Evolutionary conservation across 179 eudicot genomes (phyloP).

Genomic region (Sideroxylon spinosum): DNA sequence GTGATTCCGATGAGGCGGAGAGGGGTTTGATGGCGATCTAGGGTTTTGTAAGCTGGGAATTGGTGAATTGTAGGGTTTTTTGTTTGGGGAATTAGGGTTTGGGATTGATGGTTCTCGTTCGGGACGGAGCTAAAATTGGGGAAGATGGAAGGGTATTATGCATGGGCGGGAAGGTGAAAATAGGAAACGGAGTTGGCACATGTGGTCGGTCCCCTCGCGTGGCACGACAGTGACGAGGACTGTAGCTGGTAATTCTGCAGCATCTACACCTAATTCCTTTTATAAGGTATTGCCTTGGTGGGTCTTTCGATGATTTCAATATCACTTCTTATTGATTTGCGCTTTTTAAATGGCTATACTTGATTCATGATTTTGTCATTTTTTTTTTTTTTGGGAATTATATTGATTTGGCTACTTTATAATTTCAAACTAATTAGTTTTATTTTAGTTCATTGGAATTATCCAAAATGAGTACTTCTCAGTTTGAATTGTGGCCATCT

Average conservation of each 20-base stretch:
- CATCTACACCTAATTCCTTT: slow-evolving; percentile 26
- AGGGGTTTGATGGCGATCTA: slow-evolving; percentile 17
- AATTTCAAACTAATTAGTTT: background rate
- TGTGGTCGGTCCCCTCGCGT: slow-evolving; percentile 39
- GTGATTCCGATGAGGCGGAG: background rate
- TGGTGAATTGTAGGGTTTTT: slow-evolving; percentile 20
- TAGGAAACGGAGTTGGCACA: slow-evolving; percentile 46
- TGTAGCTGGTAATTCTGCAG: slow-evolving; percentile 30
- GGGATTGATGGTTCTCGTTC: slow-evolving; percentile 35
- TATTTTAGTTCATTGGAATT: background rate
- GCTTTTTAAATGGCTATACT: background rate
- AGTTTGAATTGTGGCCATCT: background rate
- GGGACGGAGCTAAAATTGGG: slow-evolving; percentile 34
- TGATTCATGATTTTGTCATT: background rate
- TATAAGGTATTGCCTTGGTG: slow-evolving; percentile 33
- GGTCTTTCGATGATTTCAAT: slow-evolving; percentile 7
- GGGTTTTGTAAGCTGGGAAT: slow-evolving; percentile 24
- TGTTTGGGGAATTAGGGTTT: slow-evolving; percentile 23
- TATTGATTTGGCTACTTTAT: too few relatives aligned
- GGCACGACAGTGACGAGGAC: slow-evolving; percentile 24
- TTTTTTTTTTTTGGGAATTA: background rate
- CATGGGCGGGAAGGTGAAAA: slow-evolving; percentile 44
- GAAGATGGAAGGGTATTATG: slow-evolving; percentile 57
- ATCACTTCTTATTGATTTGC: background rate
- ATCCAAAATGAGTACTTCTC: background rate